Evolutionary conservation across 192 early-diverging fungal genomes (phyloP).

Genomic region (Rhizoclosmatium sp.): DNA sequence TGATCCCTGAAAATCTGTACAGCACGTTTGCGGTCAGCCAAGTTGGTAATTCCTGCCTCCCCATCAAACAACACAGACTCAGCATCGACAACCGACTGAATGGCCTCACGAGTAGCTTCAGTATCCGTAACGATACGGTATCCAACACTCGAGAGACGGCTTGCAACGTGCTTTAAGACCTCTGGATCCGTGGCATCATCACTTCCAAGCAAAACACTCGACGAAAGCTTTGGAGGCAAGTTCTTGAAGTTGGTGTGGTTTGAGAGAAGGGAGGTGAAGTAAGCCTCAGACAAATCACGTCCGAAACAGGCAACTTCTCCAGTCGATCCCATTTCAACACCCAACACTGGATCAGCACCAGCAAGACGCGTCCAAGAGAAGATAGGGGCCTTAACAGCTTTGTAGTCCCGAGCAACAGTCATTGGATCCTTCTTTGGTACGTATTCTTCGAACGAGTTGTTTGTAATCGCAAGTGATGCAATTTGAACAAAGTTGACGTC

Average conservation of each 20-base stretch:
- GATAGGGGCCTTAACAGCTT: conserved; percentile 93
- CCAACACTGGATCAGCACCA: conserved; percentile 95
- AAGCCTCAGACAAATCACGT: conserved; percentile 86
- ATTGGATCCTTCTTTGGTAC: conserved; percentile 57
- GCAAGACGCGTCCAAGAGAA: conserved; percentile 96
- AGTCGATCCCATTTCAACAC: conserved; percentile 98
- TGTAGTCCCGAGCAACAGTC: conserved; percentile 61
- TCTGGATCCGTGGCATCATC: conserved; percentile 74
- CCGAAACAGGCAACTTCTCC: conserved; percentile 99
- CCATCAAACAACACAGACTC: conserved; percentile 17
- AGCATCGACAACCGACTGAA: conserved; percentile 14
- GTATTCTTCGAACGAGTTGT: conserved; percentile 59
- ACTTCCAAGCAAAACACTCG: conserved; percentile 68
- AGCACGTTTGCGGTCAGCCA: conserved; percentile 48
- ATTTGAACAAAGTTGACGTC: conserved; percentile 92
- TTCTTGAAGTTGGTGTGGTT: conserved; percentile 88
- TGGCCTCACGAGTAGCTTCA: conserved; percentile 54
- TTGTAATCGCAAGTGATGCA: conserved; percentile 83
- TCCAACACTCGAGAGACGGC: conserved; percentile 64
- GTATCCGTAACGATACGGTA: conserved; percentile 78
- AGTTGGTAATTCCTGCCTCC: conserved; percentile 21
- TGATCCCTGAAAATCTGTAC: conserved; percentile 42
- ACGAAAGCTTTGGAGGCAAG: conserved; percentile 70
- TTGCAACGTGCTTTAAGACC: conserved; percentile 78
- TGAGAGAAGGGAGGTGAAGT: conserved; percentile 78